Evolutionary conservation across 208 protist genomes (phyloP).

Genomic region (Sergeia podlipaevii): DNA sequence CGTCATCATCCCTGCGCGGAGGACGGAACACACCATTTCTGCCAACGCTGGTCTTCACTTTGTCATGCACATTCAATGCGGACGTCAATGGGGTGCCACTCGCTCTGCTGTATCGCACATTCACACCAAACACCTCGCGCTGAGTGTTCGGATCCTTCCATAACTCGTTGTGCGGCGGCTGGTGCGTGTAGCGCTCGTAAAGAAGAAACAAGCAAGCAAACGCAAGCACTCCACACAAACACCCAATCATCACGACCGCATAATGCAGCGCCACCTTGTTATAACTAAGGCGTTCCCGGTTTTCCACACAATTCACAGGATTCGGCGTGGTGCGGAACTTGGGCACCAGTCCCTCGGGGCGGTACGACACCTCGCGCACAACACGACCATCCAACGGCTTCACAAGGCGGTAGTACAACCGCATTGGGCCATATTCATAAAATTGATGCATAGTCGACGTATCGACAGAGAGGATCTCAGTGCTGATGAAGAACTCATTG

Average conservation of each 20-base stretch:
- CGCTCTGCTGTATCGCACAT: background rate
- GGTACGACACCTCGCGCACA: background rate
- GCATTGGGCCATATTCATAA: background rate
- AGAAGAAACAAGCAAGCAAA: background rate
- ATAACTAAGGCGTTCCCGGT: background rate
- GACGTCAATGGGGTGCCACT: background rate
- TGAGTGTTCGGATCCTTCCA: background rate
- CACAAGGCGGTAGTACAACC: background rate
- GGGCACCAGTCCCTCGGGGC: background rate
- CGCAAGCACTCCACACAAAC: background rate
- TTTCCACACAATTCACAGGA: background rate
- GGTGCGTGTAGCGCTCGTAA: background rate
- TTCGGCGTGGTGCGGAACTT: background rate
- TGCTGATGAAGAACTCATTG: background rate
- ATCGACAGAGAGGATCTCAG: background rate
- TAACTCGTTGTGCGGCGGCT: background rate
- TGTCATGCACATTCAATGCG: no score
- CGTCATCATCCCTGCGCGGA: no score
- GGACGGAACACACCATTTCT: no score
- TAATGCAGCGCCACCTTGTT: background rate
- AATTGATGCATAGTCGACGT: background rate
- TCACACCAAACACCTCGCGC: background rate
- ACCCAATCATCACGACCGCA: background rate
- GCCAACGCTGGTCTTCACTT: no score
- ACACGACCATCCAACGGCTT: background rate